Evolutionary conservation across 1,284 basidiomycete genomes (phyloP).

Genomic region (Sanguinoderma infundibulare): DNA sequence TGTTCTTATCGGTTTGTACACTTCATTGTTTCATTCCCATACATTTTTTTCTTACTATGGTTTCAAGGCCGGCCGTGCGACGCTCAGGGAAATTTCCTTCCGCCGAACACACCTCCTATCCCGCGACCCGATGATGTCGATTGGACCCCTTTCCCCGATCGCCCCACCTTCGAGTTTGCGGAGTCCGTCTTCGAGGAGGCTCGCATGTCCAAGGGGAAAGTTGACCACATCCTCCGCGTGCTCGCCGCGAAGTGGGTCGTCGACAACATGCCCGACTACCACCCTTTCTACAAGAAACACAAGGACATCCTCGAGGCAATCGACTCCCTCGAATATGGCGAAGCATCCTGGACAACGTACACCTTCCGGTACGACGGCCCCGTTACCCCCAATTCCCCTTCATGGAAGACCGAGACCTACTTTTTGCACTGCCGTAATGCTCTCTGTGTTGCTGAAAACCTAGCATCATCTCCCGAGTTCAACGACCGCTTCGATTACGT

Average conservation of each 20-base stretch:
- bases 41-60: too few relatives aligned
- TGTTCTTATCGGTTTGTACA: too few relatives aligned
- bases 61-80: slow-evolving; percentile 17
- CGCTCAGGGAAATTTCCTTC: slow-evolving; percentile 8
- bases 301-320: slow-evolving; percentile 5
- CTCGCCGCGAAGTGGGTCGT: neutral
- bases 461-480: too few relatives aligned
- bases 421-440: too few relatives aligned
- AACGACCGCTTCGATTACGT: too few relatives aligned
- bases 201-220: neutral
- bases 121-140: neutral
- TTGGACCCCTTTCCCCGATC: slow-evolving; percentile 12
- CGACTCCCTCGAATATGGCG: slow-evolving; percentile 9
- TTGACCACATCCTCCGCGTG: slow-evolving; percentile 15
- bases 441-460: too few relatives aligned
- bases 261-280: neutral
- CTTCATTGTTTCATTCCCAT: too few relatives aligned
- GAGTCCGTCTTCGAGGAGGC: slow-evolving; percentile 15
- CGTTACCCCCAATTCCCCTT: slow-evolving; percentile 9
- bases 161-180: slow-evolving; percentile 12
- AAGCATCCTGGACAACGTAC: slow-evolving; percentile 9
- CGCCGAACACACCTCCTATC: slow-evolving; percentile 1
- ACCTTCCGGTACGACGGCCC: slow-evolving; percentile 7
- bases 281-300: slow-evolving; percentile 8
- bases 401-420: slow-evolving; percentile 26